These are phyloP conservation scores for Bryoerythrophyllum caledonicum DNA, from an alignment of 225 moss, liverwort and hornwort genomes.

Conservation along the genomic window DNA sequence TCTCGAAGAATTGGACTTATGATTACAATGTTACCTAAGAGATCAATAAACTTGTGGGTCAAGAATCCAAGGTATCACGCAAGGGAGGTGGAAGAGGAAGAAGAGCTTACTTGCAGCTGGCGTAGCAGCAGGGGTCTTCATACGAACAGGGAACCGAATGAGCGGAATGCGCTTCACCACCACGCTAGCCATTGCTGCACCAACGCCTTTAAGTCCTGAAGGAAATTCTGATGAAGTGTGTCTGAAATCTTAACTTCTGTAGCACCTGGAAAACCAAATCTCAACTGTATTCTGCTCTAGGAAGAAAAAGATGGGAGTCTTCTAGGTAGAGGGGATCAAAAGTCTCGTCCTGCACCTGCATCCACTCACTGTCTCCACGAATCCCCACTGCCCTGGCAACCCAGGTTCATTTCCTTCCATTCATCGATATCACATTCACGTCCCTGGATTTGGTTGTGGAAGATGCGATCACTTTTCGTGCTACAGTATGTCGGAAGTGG, in stretches of 20 bases:
- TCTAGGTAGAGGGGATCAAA: background rate
- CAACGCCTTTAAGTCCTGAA: background rate
- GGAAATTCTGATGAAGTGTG: too few species aligned
- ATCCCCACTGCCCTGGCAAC: background rate
- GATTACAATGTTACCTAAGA: too few species aligned
- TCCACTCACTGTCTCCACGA: conserved; percentile 18
- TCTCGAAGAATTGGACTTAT: background rate
- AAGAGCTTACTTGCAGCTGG: conserved; percentile 16
- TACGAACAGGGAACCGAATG: conserved; percentile 25
- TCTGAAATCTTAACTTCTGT: background rate
- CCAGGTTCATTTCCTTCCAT: conserved; percentile 17
- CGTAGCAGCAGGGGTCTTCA: background rate
- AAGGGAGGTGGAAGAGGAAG: background rate
- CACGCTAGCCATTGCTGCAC: conserved; percentile 22
- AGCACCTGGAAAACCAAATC: background rate
- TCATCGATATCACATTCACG: background rate
- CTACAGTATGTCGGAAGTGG: background rate
- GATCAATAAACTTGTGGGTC: too few species aligned
- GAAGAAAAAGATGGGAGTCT: background rate
- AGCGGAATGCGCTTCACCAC: conserved; percentile 34
- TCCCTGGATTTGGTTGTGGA: conserved; percentile 1
- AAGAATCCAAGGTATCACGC: background rate
- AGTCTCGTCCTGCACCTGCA: background rate
- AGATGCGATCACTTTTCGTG: background rate
- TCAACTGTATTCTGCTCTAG: background rate